Conservation (phyloP, 768 basidiomycete species). For the Chalciporus chontae region DNA sequence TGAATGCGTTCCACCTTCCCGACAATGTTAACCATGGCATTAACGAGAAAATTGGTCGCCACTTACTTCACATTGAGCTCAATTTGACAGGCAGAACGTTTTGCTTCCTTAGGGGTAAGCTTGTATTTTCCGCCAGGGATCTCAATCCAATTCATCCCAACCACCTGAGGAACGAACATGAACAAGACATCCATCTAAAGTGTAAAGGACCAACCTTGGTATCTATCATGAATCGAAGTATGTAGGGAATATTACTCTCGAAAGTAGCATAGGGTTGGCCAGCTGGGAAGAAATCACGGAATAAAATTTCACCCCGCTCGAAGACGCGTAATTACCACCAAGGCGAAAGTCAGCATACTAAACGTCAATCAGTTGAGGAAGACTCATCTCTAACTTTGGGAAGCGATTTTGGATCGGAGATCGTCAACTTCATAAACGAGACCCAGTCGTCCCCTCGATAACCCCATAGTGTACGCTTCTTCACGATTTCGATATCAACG, state of each 20-base stretch:
- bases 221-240: conserved; percentile 97
- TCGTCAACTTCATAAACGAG: conserved; percentile 82
- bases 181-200: neutral
- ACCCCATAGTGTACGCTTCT: conserved; percentile 78
- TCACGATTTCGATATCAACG: conserved; percentile 52
- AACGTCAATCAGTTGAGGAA: neutral
- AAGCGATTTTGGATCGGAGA: conserved; percentile 67
- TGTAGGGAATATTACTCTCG: conserved; percentile 93
- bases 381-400: conserved; percentile 92
- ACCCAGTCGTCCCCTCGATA: conserved; percentile 78
- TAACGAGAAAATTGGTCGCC: neutral
- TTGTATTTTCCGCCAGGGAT: conserved; percentile 79
- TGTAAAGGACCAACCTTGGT: conserved; percentile 58
- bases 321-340: conserved; percentile 49
- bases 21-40: conserved; percentile 6
- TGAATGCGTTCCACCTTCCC: conserved; percentile 74
- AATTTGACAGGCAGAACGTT: conserved; percentile 82
- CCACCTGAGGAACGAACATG: conserved; percentile 50
- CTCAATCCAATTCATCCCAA: conserved; percentile 99
- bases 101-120: conserved; percentile 51
- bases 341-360: conserved; percentile 12
- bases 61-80: conserved; percentile 76
- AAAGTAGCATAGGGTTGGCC: conserved; percentile 61
- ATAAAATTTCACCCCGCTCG: conserved; percentile 72
- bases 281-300: conserved; percentile 52